Conservation (phyloP, 2,329 filamentous ascomycete genomes). For the Colletotrichum navitas region DNA sequence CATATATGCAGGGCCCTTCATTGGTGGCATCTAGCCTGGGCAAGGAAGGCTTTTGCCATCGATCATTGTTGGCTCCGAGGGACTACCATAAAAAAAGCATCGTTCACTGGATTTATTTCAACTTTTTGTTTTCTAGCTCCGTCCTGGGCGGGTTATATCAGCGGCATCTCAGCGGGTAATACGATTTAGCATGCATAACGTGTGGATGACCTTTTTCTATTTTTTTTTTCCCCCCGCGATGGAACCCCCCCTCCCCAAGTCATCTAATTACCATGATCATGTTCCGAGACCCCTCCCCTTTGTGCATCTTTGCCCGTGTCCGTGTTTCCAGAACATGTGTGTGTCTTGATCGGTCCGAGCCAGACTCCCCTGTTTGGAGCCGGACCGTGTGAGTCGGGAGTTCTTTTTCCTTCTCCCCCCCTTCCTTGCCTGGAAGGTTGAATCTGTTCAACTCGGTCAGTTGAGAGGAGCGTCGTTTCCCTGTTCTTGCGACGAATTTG, state of each 20-base stretch:
- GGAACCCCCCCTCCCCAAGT: not conserved
- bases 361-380: not conserved
- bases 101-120: not conserved
- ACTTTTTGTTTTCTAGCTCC: not conserved
- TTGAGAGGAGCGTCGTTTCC: too few relatives aligned
- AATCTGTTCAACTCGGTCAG: not conserved
- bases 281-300: not conserved
- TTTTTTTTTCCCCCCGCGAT: too few relatives aligned
- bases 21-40: conserved; percentile 26
- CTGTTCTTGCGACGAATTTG: too few relatives aligned
- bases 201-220: not conserved
- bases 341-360: not conserved
- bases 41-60: not conserved
- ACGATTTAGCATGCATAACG: not conserved
- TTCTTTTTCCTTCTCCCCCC: too few relatives aligned
- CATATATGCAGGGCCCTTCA: not conserved
- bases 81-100: conserved; percentile 11
- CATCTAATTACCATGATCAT: not conserved
- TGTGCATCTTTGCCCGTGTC: not conserved
- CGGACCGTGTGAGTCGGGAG: not conserved
- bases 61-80: not conserved
- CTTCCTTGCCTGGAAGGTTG: too few relatives aligned
- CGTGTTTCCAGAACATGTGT: not conserved
- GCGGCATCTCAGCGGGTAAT: not conserved
- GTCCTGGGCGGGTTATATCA: not conserved